Base-by-base conservation (phyloP, 192 early-diverging fungal species). In the Mortierella alpina region DNA sequence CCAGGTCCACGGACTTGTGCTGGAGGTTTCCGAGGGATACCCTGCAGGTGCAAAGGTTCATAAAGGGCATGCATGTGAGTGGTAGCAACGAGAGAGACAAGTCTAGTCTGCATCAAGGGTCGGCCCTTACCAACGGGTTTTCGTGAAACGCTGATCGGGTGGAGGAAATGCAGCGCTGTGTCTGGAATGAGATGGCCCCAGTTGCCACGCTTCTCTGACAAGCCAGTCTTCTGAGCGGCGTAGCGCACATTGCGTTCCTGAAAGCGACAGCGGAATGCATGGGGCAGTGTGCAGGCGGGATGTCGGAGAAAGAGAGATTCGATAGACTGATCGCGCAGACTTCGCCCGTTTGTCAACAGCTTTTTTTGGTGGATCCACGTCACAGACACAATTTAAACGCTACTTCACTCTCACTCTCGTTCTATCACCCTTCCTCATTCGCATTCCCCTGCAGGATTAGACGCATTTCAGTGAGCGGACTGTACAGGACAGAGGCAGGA, bases 71-170 rank as follows among this genome's bases (percentile, higher is more conserved):
- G n/a, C n/a, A 31, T 31, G 31, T 31, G 3, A 31, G 3, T 31
- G 31, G 31, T 31, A 31, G 31, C 31, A 31, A 31, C 31, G 31
- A 31, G 31, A 31, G 31, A 31, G 31, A 31, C 31, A 31, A 2
- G 31, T 31, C 31, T 31, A 48, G 10, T 18, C 12, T 11, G 15
- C 53, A 39, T 20, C 49, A 15, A 3, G 44, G 42, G 18, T 66
- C 7, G 9, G 9, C 6, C 20, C 55, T 40, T 84, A 88, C 87
- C 82, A 88, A 70, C 23, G 87, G 87, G 39, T 88, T 88, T 56
- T 88, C 87, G 78, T 88, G 87, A 44, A 60, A 51, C 0, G 63
- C 51, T n/a, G 61, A 46, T 40, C 61, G 61, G 20, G 61, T 66
- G 10, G 73, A 72, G 1, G 86, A 72, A 56, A 87, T 62, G 31